phyloP scores from a whole-genome alignment of 2,329 filamentous ascomycete species.

The Fonsecaea monophora region DNA sequence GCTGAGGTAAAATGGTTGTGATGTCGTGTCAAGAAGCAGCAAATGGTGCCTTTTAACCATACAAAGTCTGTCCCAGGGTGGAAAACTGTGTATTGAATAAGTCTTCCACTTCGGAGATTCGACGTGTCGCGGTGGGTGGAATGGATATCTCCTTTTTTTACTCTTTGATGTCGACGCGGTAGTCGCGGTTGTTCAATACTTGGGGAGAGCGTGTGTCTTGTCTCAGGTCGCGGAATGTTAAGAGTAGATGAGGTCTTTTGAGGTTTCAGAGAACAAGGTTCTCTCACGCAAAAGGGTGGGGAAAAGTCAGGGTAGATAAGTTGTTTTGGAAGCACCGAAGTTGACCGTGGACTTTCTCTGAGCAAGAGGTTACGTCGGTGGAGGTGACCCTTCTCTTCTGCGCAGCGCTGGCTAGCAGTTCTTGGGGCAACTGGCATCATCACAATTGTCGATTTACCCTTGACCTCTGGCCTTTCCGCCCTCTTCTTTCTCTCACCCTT shows the following conservation, averaged over 20 bases:
- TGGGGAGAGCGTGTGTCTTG: constrained; percentile 5
- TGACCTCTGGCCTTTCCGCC: constrained; percentile 5
- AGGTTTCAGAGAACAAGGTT: constrained; percentile 26
- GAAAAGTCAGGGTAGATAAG: constrained; percentile 36
- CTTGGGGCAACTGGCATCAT: constrained; percentile 31
- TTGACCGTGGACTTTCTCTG: constrained; percentile 7
- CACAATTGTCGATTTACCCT: constrained; percentile 21
- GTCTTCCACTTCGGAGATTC: neutral
- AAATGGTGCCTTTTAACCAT: constrained; percentile 6
- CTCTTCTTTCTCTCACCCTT: neutral
- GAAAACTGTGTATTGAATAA: neutral
- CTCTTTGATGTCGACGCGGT: neutral
- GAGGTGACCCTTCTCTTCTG: constrained; percentile 27
- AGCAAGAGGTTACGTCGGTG: constrained; percentile 33
- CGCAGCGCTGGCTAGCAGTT: constrained; percentile 10
- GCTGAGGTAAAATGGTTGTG: constrained; percentile 24
- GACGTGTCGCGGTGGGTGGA: neutral
- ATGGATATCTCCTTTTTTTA: neutral
- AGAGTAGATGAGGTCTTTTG: constrained; percentile 26
- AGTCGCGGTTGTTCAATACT: neutral
- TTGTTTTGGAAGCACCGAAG: constrained; percentile 28
- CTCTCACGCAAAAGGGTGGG: constrained; percentile 26
- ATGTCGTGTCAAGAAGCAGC: constrained; percentile 7
- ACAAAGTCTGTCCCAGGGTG: neutral
- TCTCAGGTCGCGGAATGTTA: constrained; percentile 27